Evolutionary conservation across 306 rosid genomes (phyloP).

Genomic region (Prunus armeniaca): DNA sequence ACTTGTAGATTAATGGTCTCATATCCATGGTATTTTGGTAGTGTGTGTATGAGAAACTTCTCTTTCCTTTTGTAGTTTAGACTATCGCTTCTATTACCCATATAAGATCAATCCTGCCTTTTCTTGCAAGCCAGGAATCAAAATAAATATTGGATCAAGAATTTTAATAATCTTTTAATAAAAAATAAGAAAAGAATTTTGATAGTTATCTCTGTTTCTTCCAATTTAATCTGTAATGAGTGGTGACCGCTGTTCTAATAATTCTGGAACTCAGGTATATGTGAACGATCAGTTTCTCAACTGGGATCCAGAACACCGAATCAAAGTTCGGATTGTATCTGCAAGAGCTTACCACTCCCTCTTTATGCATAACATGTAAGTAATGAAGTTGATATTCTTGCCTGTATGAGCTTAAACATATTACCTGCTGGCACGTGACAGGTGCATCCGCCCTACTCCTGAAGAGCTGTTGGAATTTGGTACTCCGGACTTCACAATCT

Average conservation of each 20-base stretch:
- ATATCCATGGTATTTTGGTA: too few relatives aligned
- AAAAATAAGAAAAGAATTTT: too few relatives aligned
- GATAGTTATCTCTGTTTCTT: neutral
- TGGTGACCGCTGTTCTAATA: neutral
- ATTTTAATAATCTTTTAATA: neutral
- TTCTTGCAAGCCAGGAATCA: neutral
- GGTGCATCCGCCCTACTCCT: constrained; percentile 89
- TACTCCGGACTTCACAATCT: constrained; percentile 92
- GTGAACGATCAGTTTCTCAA: constrained; percentile 92
- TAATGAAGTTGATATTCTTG: constrained; percentile 14
- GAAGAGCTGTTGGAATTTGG: constrained; percentile 94
- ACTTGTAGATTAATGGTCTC: rapidly evolving
- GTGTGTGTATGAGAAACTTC: too few relatives aligned
- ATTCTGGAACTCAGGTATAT: constrained; percentile 51
- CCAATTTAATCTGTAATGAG: neutral
- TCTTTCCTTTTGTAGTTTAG: too few relatives aligned
- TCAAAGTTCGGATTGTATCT: constrained; percentile 85
- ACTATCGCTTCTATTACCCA: too few relatives aligned
- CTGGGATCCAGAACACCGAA: constrained; percentile 78
- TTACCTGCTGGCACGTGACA: constrained; percentile 33
- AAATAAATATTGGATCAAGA: neutral
- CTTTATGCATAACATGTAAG: constrained; percentile 99
- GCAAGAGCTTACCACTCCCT: constrained; percentile 97
- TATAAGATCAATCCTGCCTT: too few relatives aligned
- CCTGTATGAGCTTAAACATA: neutral